A percentile compares a stretch with the other conserved stretches of the same genome.
These are phyloP conservation scores for Tetrapisispora arboricola DNA, from an alignment of 805 yeast genomes.

Conservation along the genomic window DNA sequence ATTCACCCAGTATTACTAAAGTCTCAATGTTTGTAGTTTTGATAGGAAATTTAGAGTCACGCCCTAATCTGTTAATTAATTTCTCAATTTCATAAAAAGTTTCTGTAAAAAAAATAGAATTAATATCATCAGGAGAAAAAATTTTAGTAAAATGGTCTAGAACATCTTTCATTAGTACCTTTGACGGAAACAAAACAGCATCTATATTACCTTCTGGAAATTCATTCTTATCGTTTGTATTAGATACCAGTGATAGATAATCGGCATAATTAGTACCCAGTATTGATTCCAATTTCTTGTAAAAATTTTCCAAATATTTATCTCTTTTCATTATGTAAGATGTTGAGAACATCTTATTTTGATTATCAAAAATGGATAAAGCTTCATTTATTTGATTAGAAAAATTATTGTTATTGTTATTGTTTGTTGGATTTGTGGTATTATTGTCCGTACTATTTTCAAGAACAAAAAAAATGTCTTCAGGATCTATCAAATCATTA, in stretches of 20 bases:
- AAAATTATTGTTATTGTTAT: not conserved
- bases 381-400: not conserved
- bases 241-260: not conserved
- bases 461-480: constrained; percentile 6
- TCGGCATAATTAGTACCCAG: constrained; percentile 8
- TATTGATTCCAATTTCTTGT: constrained; percentile 9
- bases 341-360: constrained; percentile 10
- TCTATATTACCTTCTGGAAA: not conserved
- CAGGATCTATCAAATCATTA: constrained; percentile 11
- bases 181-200: constrained; percentile 11
- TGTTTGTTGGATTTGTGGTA: not conserved
- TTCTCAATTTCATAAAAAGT: constrained; percentile 4
- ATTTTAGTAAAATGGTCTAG: constrained; percentile 14
- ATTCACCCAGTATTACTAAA: constrained; percentile 14
- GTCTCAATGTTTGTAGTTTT: constrained; percentile 12
- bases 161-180: constrained; percentile 10
- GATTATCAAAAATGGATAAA: not conserved
- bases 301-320: constrained; percentile 15
- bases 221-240: constrained; percentile 1
- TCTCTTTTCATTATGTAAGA: constrained; percentile 18
- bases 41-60: constrained; percentile 15
- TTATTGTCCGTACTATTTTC: not conserved
- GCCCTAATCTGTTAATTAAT: constrained; percentile 15
- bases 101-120: not conserved
- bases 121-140: constrained; percentile 4